Evolutionary conservation across 495 filamentous ascomycete genomes (phyloP), one percentile per base, ranked within the genome.

Genomic region (Tuber indicum): DNA sequence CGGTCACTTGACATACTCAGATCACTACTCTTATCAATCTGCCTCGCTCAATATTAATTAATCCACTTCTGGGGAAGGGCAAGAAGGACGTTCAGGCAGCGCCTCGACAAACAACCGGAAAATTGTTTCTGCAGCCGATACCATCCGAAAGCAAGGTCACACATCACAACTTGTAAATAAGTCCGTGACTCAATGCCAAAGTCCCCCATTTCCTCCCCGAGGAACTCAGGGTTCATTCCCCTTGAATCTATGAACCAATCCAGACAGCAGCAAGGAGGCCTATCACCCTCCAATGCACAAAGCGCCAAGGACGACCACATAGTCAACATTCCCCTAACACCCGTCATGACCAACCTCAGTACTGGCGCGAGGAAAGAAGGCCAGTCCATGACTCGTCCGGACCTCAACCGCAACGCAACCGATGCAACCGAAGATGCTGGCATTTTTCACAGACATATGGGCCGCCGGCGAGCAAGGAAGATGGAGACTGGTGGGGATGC

Each of bases 401-500:
- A 77, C 49, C 76, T 75, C 43, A 83, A 85, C 58, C 62, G 76
- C 46, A 82, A 83, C 58, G 79, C 81, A 14, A 75, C 73, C 39
- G 69, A 70, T 26, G 84, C 84, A 44, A 78, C 82, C 16, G 77
- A 84, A 52, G 85, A 86, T 47, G 84, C 83, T 44, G 86, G 85
- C 74, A 85, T 90, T 76, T 91, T 90, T 83, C 85, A 88, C 69
- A 81, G 84, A 47, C 82, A 84, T 16, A 87, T 85, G 36, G 91
- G 90, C 77, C 88, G 87, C 84, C 88, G 89, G 81, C 89, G 86
- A 82, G 84, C 83, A 9, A 81, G 79, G 81, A 85, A 84, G 84
- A 32, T n/a, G 45, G 71, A 77, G 46, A 74, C 72, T 39, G 83
- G 70, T 75, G 86, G 84, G 73, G 89, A 84, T 43, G 83, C 72